Evolutionary conservation across 1,284 basidiomycete species (phyloP).

Genomic region (Coniferiporia sulphurascens): DNA sequence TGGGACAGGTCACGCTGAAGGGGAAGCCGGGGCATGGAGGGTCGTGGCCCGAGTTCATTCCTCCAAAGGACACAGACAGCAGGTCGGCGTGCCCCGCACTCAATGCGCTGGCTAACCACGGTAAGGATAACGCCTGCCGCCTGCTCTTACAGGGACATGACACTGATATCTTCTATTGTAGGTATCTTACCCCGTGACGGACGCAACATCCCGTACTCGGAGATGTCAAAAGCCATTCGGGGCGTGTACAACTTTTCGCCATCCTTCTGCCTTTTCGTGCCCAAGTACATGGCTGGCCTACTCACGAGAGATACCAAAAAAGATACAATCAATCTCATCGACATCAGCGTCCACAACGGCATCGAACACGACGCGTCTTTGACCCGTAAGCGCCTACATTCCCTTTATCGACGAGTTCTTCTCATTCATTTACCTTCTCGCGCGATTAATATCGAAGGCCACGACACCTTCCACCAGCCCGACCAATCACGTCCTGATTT

Average conservation of each 20-base stretch:
- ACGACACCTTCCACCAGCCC: constrained; percentile 45
- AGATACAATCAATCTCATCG: constrained; percentile 58
- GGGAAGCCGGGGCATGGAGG: constrained; percentile 59
- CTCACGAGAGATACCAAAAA: constrained; percentile 49
- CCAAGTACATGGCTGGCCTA: constrained; percentile 52
- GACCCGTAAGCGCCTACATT: constrained; percentile 42
- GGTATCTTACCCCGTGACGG: constrained; percentile 67
- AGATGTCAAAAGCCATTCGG: constrained; percentile 44
- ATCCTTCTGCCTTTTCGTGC: constrained; percentile 60
- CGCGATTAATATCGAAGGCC: constrained; percentile 36
- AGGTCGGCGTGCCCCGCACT: constrained; percentile 64
- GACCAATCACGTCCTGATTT: constrained; percentile 49
- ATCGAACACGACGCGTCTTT: constrained; percentile 78
- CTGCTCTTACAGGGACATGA: neutral
- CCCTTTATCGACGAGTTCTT: neutral
- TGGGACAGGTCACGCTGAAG: constrained; percentile 49
- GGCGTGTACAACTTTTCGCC: constrained; percentile 65
- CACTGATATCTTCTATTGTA: constrained; percentile 24
- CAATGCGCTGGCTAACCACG: constrained; percentile 74
- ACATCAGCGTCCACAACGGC: constrained; percentile 66
- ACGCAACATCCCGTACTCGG: constrained; percentile 58
- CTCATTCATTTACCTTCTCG: neutral
- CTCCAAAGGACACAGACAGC: constrained; percentile 58
- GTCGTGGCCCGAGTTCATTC: constrained; percentile 60
- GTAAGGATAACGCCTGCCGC: constrained; percentile 33